Base-by-base conservation (phyloP, 2,329 filamentous ascomycete genomes). In the Fusarium abutilonis region DNA sequence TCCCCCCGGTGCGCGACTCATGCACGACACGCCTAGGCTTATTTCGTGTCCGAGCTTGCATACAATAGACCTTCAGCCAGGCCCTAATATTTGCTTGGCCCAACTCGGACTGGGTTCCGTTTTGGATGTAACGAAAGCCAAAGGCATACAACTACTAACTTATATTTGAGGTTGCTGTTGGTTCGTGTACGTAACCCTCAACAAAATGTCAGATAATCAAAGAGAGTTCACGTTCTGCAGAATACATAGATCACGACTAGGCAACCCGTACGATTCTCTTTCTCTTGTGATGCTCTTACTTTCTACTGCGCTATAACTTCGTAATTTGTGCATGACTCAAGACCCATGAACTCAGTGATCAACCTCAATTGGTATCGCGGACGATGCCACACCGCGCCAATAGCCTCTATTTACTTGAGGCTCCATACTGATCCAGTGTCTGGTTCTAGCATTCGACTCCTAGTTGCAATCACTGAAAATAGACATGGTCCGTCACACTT, bases 1-100 rank as follows among this genome's bases (percentile, higher is more conserved):
- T 48, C 42, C 52, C 52, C 53, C 36, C 21, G 34, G 23, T 28
- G 40, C 52, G 63, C 55, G 62, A 64, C 47, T 64, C 62, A 46
- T 64, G 56, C 61, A 46, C 65, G 48, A 15, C 44, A 59, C 38
- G 32, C 48, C 14, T 58, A 41, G 42, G 29, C 41, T 63, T 54
- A 44, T 42, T 52, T 60, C 50, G 41, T 42, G 41, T 41, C 42
- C 32, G 43, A 40, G 50, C 32, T 48, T 21, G 36, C 19, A 21
- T 19, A 38, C 23, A 38, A 34, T 32, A 17, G 19, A 35, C 21
- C 10, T 9, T 23, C 31, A 40, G 32, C 45, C 41, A 60, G 31
- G 38, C 13, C 28, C 39, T 23, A n/a, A 15, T 19, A 19, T 19
- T 21, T 23, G 29, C 38, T 29, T 31, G 17, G 17, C 38, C 23